phyloP scores from a whole-genome alignment of 805 yeast species.

The Sugiyamaella americana region DNA sequence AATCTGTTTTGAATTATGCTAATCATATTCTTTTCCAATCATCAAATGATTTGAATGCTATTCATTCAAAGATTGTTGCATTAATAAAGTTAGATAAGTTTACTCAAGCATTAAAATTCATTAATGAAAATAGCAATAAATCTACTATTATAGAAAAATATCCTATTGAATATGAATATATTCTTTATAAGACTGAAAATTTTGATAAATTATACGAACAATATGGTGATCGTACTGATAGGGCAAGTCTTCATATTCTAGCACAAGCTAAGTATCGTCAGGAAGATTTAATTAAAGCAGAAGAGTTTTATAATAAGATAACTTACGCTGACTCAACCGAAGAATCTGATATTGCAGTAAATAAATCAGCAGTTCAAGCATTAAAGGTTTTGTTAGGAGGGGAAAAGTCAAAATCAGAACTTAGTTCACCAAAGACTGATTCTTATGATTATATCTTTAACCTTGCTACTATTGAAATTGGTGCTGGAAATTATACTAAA shows the following conservation, averaged over 20 bases:
- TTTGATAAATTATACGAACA: slow-evolving; percentile 28
- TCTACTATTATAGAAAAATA: slow-evolving; percentile 4
- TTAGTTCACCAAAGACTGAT: not conserved
- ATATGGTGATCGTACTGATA: not conserved
- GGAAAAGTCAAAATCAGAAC: not conserved
- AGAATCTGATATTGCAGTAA: slow-evolving; percentile 48
- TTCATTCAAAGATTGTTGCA: slow-evolving; percentile 46
- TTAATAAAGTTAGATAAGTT: slow-evolving; percentile 56
- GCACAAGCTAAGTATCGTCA: slow-evolving; percentile 50
- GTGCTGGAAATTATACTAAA: slow-evolving; percentile 34
- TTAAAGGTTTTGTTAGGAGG: slow-evolving; percentile 22
- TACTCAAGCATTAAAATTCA: slow-evolving; percentile 40
- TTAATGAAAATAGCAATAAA: slow-evolving; percentile 22
- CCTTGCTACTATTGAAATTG: slow-evolving; percentile 45
- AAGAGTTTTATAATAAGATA: slow-evolving; percentile 35
- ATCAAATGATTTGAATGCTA: slow-evolving; percentile 29
- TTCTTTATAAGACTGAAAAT: slow-evolving; percentile 52
- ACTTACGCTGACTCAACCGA: slow-evolving; percentile 34
- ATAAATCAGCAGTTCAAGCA: slow-evolving; percentile 57
- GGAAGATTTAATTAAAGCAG: slow-evolving; percentile 41
- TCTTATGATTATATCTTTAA: slow-evolving; percentile 60
- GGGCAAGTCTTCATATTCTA: slow-evolving; percentile 43
- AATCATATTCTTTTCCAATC: slow-evolving; percentile 19
- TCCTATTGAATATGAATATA: slow-evolving; percentile 48
- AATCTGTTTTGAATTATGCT: slow-evolving; percentile 18